These are phyloP conservation scores for Phylloporus arenicola DNA, from an alignment of 768 basidiomycete genomes.

Conservation along the genomic window DNA sequence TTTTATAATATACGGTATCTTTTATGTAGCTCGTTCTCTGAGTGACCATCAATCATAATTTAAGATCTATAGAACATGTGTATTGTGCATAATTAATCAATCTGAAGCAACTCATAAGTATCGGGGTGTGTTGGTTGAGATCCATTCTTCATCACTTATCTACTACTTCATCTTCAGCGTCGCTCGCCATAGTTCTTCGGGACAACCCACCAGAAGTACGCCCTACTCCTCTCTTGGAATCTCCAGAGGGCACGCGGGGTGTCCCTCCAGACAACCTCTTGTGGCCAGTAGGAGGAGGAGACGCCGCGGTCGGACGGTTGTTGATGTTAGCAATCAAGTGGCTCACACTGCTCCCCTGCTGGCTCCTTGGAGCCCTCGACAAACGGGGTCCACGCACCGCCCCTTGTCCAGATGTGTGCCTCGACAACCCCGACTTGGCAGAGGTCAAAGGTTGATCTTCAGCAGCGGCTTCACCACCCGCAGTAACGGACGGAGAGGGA, in stretches of 20 bases:
- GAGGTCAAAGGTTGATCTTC: constrained; percentile 33
- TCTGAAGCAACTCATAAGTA: not conserved
- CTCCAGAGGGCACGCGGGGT: constrained; percentile 9
- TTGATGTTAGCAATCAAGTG: constrained; percentile 55
- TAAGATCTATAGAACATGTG: not conserved
- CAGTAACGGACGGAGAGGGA: constrained; percentile 36
- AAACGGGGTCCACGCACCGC: constrained; percentile 46
- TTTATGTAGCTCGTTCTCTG: constrained; percentile 16
- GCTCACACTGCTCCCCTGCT: constrained; percentile 43
- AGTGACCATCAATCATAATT: not conserved
- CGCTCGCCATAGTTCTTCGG: constrained; percentile 76
- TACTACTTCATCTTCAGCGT: constrained; percentile 73
- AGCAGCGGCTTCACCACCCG: constrained; percentile 24
- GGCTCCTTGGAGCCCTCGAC: constrained; percentile 43
- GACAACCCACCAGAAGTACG: constrained; percentile 47
- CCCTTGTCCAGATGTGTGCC: constrained; percentile 41
- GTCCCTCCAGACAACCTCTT: constrained; percentile 44
- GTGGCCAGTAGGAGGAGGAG: constrained; percentile 35
- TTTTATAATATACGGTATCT: constrained; percentile 29
- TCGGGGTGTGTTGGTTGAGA: not conserved
- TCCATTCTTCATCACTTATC: constrained; percentile 18
- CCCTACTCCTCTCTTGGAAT: constrained; percentile 39
- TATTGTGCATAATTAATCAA: not conserved
- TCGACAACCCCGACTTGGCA: constrained; percentile 35
- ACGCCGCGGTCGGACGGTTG: constrained; percentile 36